Evolutionary conservation across 371 early-diverging fungal species (phyloP), one percentile per base, ranked within the genome.

Genomic region (Chytridium lagenaria): DNA sequence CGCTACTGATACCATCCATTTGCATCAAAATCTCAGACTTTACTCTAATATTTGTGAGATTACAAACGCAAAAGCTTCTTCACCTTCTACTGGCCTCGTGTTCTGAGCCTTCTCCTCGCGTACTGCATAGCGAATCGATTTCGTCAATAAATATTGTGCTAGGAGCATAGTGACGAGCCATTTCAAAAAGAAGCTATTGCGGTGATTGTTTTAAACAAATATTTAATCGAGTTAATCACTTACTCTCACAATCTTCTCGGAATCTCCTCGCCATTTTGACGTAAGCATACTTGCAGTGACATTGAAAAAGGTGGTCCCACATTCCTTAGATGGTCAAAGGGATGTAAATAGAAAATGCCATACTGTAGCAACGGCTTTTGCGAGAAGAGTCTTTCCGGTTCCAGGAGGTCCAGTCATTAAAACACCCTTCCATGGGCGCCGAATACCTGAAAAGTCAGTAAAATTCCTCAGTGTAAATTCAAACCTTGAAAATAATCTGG

Each of bases 351-450:
- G 51, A 19, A 40, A 26, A 40, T 12, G 12, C 3, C 61, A 55
- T 72, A 83, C 82, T 10, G 86, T 86, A 1, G 86, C 88, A 12
- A 87, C 85, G n/a, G 88, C 88, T 66, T 85, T 87, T 0, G 90
- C 88, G 68, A 91, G 83, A 55, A 92, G 72, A 19, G 90, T 87
- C 78, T 91, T 88, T 31, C 92, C 87, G 0, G 91, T 87, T 63
- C 90, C 89, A n/a, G 91, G 91, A 16, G 88, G 88, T 2, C 92
- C 92, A 50, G 87, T 82, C 82, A 92, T 84, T 30, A 91, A 78
- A 40, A 92, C 90, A 23, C 91, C 91, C 68, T 86, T 83, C 79
- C 90, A 90, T 28, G 92, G 92, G 31, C 88, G 38, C 50, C 88
- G 73, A 50, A 87, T 87, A 15, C 87, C 55, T 52, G 12, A 22